Conservation (phyloP, 2,329 filamentous ascomycete genomes). For the Tolypocladium ovalisporum region DNA sequence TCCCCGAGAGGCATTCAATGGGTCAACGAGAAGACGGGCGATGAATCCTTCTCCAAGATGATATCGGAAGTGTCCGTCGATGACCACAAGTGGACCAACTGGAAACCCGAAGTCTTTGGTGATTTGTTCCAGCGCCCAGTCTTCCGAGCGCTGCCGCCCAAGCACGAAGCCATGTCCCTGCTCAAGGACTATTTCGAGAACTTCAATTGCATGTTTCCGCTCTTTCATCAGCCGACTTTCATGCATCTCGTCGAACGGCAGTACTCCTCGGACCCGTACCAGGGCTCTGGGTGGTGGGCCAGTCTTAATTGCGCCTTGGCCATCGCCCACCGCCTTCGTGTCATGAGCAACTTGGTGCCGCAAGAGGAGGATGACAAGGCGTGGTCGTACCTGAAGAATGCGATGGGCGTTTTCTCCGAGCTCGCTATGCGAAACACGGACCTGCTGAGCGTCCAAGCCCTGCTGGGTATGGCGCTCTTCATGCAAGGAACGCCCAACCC, state of each 20-base stretch:
- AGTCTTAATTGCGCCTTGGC: slow-evolving; percentile 88
- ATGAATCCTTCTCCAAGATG: slow-evolving; percentile 88
- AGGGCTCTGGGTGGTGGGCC: slow-evolving; percentile 97
- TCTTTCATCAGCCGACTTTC: slow-evolving; percentile 96
- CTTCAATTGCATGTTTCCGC: slow-evolving; percentile 97
- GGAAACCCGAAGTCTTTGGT: slow-evolving; percentile 95
- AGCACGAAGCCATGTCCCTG: slow-evolving; percentile 77
- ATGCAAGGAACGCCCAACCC: slow-evolving; percentile 94
- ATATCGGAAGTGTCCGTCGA: slow-evolving; percentile 84
- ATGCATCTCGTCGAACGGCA: slow-evolving; percentile 95
- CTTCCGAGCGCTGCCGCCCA: slow-evolving; percentile 73
- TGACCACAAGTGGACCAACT: slow-evolving; percentile 91
- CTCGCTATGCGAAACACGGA: slow-evolving; percentile 94
- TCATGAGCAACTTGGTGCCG: slow-evolving; percentile 89
- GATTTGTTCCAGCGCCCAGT: slow-evolving; percentile 81
- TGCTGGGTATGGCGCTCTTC: slow-evolving; percentile 89
- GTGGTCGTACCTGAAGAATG: slow-evolving; percentile 94
- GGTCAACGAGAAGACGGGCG: slow-evolving; percentile 98
- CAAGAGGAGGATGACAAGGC: slow-evolving; percentile 89
- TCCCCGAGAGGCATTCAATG: slow-evolving; percentile 96
- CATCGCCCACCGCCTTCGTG: slow-evolving; percentile 83
- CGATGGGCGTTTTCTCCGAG: slow-evolving; percentile 85
- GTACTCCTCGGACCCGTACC: slow-evolving; percentile 85
- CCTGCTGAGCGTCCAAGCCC: slow-evolving; percentile 83
- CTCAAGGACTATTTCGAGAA: slow-evolving; percentile 95